A percentile compares a stretch with the other conserved stretches of the same genome.
Evolutionary conservation across 371 early-diverging fungal species (phyloP).

Genomic region (Mucor irregularis): DNA sequence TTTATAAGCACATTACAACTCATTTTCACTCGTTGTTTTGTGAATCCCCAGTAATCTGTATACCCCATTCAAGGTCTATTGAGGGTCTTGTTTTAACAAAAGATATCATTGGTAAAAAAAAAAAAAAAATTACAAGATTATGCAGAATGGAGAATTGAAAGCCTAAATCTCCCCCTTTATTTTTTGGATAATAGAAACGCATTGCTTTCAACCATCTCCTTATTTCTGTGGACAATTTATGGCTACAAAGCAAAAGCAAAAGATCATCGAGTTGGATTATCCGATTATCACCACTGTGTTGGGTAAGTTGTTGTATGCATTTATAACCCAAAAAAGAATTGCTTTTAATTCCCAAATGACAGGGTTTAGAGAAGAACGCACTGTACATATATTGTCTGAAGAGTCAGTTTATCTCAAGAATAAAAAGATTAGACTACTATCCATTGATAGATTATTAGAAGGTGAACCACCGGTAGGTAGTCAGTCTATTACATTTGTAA

Average conservation of each 20-base stretch:
- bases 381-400: slow-evolving; percentile 54
- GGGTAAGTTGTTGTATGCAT: slow-evolving; percentile 47
- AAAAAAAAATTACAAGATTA: neutral
- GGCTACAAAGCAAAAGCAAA: slow-evolving; percentile 50
- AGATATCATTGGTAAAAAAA: slow-evolving; percentile 53
- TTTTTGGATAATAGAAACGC: slow-evolving; percentile 58
- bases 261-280: slow-evolving; percentile 56
- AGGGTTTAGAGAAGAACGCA: slow-evolving; percentile 59
- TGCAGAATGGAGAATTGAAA: neutral
- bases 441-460: slow-evolving; percentile 57
- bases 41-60: slow-evolving; percentile 54
- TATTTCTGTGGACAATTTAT: slow-evolving; percentile 61
- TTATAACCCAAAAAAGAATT: neutral
- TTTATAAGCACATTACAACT: slow-evolving; percentile 44
- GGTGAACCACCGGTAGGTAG: slow-evolving; percentile 46
- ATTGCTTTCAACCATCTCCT: slow-evolving; percentile 60
- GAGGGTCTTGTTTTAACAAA: slow-evolving; percentile 55
- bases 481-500: slow-evolving; percentile 5
- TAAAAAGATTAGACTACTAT: slow-evolving; percentile 50
- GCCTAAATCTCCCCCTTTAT: no score
- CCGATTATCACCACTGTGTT: slow-evolving; percentile 49
- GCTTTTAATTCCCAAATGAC: neutral
- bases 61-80: slow-evolving; percentile 57
- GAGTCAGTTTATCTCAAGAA: slow-evolving; percentile 52
- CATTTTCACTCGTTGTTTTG: slow-evolving; percentile 46